phyloP scores from a whole-genome alignment of 768 basidiomycete species.

The Suillus weaverae region DNA sequence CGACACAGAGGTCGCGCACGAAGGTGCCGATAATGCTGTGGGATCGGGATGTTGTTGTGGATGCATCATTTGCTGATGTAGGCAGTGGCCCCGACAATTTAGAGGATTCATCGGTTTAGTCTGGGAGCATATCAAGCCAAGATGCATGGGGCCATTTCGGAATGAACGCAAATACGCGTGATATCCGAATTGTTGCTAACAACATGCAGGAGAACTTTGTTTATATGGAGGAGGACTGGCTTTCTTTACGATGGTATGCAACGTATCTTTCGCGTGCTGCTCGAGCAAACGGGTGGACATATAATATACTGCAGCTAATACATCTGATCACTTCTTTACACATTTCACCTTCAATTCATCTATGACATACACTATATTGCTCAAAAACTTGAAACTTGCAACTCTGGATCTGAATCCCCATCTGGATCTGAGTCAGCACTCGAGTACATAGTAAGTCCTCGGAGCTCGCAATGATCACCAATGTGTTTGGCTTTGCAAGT shows the following conservation, averaged over 20 bases:
- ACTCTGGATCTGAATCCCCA: too few species aligned
- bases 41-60: conserved; percentile 37
- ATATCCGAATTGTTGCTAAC: not conserved
- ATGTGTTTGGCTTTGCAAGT: not conserved
- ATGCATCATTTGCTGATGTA: conserved; percentile 39
- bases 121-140: not conserved
- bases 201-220: not conserved
- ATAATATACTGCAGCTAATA: conserved; percentile 1
- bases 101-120: not conserved
- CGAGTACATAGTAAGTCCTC: not conserved
- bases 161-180: not conserved
- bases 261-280: not conserved
- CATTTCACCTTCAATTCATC: not conserved
- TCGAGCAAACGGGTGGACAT: conserved; percentile 1
- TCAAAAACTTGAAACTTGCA: not conserved
- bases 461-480: not conserved
- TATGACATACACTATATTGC: not conserved
- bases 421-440: not conserved
- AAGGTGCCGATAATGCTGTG: conserved; percentile 22
- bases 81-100: not conserved
- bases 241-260: conserved; percentile 2
- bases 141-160: not conserved
- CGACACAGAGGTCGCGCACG: conserved; percentile 10
- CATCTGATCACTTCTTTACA: not conserved
- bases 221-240: not conserved